A percentile compares a stretch with the other conserved stretches of the same genome.
These are phyloP conservation scores for Colletotrichum sp. DNA, from an alignment of 2,329 filamentous ascomycete species.

Conservation along the genomic window DNA sequence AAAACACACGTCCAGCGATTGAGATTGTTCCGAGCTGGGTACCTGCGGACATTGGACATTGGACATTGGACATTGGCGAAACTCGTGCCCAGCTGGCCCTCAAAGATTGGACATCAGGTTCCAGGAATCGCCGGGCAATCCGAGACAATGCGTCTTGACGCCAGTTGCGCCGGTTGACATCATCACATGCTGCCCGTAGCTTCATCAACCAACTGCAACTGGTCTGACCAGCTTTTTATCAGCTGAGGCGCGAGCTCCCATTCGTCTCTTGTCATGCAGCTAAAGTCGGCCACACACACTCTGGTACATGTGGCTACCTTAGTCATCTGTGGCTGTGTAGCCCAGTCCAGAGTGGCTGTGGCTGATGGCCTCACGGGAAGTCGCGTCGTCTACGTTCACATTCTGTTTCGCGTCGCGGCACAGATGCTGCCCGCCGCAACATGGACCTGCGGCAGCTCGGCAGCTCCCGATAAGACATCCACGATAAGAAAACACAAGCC, in stretches of 20 bases:
- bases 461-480: not conserved
- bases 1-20: not conserved
- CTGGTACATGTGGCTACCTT: too few species aligned
- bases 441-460: not conserved
- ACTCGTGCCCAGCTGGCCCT: not conserved
- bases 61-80: not conserved
- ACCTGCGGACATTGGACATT: not conserved
- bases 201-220: not conserved
- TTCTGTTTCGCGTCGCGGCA: not conserved
- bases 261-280: not conserved
- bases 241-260: not conserved
- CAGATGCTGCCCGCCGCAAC: not conserved
- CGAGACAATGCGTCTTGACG: not conserved
- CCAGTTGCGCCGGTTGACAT: conserved; percentile 11
- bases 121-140: not conserved
- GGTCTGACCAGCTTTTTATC: not conserved
- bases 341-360: not conserved
- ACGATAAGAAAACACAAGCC: conserved; percentile 4
- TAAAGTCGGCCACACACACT: not conserved
- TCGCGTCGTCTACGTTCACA: not conserved
- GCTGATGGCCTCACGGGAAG: not conserved
- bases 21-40: not conserved
- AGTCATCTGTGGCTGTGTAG: not conserved
- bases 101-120: not conserved
- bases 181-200: conserved; percentile 10